Conservation (phyloP, 2,329 filamentous ascomycete species). For the Diaporthe citriasiana region DNA sequence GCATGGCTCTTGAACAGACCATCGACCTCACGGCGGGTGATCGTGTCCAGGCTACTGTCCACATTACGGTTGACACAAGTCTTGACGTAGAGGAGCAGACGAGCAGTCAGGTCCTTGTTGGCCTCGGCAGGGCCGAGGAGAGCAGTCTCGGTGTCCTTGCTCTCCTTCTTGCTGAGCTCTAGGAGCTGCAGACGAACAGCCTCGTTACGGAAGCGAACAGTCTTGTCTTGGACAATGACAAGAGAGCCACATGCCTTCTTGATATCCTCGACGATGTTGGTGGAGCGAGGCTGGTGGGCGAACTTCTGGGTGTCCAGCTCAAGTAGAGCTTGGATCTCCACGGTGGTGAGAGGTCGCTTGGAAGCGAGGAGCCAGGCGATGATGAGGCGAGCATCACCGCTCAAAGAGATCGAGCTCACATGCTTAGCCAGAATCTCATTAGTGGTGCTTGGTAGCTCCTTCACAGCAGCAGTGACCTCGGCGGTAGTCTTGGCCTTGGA, state of each 20-base stretch:
- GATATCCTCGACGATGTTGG: constrained; percentile 44
- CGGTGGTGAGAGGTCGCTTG: constrained; percentile 42
- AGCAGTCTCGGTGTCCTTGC: constrained; percentile 40
- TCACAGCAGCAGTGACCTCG: constrained; percentile 36
- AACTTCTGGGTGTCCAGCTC: constrained; percentile 41
- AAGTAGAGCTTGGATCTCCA: constrained; percentile 44
- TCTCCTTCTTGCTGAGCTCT: constrained; percentile 43
- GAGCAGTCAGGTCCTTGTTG: constrained; percentile 42
- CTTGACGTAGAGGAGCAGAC: constrained; percentile 43
- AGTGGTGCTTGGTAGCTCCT: constrained; percentile 41
- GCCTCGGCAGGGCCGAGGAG: constrained; percentile 40
- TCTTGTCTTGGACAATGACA: constrained; percentile 43
- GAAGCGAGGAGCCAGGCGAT: constrained; percentile 43
- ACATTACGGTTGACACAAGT: constrained; percentile 41
- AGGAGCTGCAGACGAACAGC: constrained; percentile 43
- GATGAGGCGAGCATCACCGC: constrained; percentile 42
- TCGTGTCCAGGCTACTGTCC: constrained; percentile 41
- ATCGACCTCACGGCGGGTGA: constrained; percentile 37
- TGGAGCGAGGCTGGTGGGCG: constrained; percentile 42
- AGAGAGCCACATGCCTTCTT: constrained; percentile 42
- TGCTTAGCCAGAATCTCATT: constrained; percentile 39
- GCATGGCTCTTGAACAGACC: constrained; percentile 40
- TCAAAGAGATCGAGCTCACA: constrained; percentile 36
- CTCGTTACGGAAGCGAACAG: constrained; percentile 44
- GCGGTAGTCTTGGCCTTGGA: constrained; percentile 38